Evolutionary conservation across 2,329 filamentous ascomycete genomes (phyloP), one percentile per base, ranked within the genome.

Genomic region (Penicillium sp.): DNA sequence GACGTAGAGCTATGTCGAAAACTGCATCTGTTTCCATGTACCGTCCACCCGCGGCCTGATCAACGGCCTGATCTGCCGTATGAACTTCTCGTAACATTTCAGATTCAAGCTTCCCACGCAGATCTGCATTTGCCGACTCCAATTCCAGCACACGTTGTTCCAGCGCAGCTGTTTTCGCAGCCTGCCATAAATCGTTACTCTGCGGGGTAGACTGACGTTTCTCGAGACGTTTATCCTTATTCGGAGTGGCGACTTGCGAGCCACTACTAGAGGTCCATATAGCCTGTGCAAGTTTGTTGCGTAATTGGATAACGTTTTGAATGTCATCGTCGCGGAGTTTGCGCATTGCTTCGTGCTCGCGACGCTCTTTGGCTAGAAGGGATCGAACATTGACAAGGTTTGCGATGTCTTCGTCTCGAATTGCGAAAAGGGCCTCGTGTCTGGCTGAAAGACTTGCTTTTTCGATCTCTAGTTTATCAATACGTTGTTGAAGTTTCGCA

Each of bases 361-460:
- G 68, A 20, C 71, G 70, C 26, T 71, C 69, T 53, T 71, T 68
- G 24, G 74, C 74, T 16, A 77, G 66, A 16, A 75, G 57, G 20
- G 66, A 68, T 3, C 73, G 71, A 43, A 76, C 68, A 63, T 72
- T 74, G 62, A 76, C 73, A 59, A 76, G 70, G 59, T 76, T 77
- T 51, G 71, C 68, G 1, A 76, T 69, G 47, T 77, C 74, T 59
- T 74, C 72, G 57, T 76, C 73, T 35, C 74, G 67, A 20, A 77
- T 64, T 3, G 68, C 67, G 61, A 70, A 75, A 48, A 76, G 67
- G n/a, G 72, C 70, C 61, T 73, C 69, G 52, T 77, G 70, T 23
- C 72, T 65, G 40, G 68, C 47, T 28, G 38, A 68, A 48, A 64
- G 61, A 1, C 61, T 60, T 18, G 66, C 66, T 58, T 75, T 74